These are phyloP conservation scores for Phytophthora tentaculata DNA, from an alignment of 352 stramenopile species.

Conservation along the genomic window DNA sequence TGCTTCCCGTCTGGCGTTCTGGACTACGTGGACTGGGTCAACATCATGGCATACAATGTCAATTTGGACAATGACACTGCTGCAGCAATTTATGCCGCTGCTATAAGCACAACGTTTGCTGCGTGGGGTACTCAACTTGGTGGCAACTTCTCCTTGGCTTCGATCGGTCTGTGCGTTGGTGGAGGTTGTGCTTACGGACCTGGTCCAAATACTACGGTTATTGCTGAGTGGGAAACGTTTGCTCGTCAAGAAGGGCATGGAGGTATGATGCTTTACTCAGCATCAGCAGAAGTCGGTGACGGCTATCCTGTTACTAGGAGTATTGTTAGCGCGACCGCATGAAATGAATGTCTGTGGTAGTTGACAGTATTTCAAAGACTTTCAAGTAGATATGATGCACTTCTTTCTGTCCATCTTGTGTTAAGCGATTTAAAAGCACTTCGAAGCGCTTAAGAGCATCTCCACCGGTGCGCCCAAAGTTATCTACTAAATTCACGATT, in stretches of 20 bases:
- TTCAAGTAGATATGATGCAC: too few species aligned
- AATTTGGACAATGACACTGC: slow-evolving; percentile 48
- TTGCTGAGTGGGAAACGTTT: slow-evolving; percentile 58
- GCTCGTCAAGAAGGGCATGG: slow-evolving; percentile 40
- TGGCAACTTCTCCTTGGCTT: slow-evolving; percentile 54
- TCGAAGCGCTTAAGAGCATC: too few species aligned
- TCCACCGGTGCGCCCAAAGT: too few species aligned
- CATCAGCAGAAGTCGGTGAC: slow-evolving; percentile 57
- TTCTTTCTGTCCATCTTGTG: too few species aligned
- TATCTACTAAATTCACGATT: too few species aligned
- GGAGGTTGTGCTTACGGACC: slow-evolving; percentile 69
- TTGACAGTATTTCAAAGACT: too few species aligned
- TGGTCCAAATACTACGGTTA: slow-evolving; percentile 58
- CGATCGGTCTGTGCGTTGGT: slow-evolving; percentile 62
- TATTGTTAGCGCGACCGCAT: slow-evolving; percentile 33
- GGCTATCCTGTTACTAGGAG: slow-evolving; percentile 60
- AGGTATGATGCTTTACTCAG: slow-evolving; percentile 58
- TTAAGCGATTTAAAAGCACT: too few species aligned
- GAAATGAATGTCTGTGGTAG: too few species aligned
- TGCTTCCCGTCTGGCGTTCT: slow-evolving; percentile 68
- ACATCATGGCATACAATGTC: slow-evolving; percentile 89
- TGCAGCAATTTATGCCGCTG: slow-evolving; percentile 57
- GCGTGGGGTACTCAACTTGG: slow-evolving; percentile 55
- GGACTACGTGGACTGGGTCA: slow-evolving; percentile 73
- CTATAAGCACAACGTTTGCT: slow-evolving; percentile 60